These are phyloP conservation scores for Arthroderma uncinatum DNA, from an alignment of 2,329 filamentous ascomycete species.

Conservation along the genomic window DNA sequence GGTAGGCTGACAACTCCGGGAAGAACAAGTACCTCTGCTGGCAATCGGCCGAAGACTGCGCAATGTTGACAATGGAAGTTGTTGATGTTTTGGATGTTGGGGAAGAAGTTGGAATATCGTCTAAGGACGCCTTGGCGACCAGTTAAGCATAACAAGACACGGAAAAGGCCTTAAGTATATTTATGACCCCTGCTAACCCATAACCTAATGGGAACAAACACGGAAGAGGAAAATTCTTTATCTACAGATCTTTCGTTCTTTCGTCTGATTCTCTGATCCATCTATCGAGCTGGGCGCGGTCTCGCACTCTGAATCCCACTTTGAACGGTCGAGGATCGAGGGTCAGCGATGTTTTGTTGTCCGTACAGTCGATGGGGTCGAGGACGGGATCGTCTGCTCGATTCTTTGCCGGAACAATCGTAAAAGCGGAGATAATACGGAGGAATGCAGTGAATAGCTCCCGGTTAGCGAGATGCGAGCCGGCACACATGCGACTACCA, in stretches of 20 bases:
- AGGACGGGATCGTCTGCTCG: conserved; percentile 42
- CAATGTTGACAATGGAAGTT: too few relatives aligned
- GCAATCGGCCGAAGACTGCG: too few relatives aligned
- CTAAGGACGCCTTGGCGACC: too few relatives aligned
- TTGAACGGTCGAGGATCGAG: conserved; percentile 55
- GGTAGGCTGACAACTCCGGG: background rate
- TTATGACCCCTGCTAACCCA: background rate
- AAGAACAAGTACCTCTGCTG: background rate
- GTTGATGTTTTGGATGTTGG: too few relatives aligned
- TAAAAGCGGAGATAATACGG: conserved; percentile 48
- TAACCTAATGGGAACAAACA: background rate
- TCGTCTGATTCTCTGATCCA: conserved; percentile 47
- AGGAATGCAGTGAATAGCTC: conserved; percentile 52
- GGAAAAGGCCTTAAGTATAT: too few relatives aligned
- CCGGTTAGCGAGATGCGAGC: conserved; percentile 52
- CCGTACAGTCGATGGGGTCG: conserved; percentile 48
- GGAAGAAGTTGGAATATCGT: too few relatives aligned
- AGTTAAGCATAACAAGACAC: too few relatives aligned
- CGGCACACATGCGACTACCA: conserved; percentile 53
- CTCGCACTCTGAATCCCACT: conserved; percentile 42
- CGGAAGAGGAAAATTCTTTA: too few relatives aligned
- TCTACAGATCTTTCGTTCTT: conserved; percentile 39
- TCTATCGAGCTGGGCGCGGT: conserved; percentile 35
- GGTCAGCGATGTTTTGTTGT: conserved; percentile 47
- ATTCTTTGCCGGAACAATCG: conserved; percentile 41